Conservation (phyloP, 257 asterid species). For the Jacaranda mimosifolia region DNA sequence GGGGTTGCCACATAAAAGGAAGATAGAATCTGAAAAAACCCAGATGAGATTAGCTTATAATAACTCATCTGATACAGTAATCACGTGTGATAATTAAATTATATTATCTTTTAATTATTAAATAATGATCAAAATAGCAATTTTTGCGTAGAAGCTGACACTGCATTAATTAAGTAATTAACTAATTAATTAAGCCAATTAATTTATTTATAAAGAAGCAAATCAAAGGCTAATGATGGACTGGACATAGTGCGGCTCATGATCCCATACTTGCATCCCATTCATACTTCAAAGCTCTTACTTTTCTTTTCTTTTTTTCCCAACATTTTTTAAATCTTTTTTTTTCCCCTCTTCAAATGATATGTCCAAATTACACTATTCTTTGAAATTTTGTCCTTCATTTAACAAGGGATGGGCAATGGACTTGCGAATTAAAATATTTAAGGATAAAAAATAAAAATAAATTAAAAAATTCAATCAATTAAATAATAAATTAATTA, state of each 20-base stretch:
- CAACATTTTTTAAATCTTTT: neutral
- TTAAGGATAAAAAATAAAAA: too few relatives aligned
- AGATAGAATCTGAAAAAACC: neutral
- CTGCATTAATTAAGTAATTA: slow-evolving; percentile 11
- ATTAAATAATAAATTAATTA: too few relatives aligned
- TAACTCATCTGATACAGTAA: neutral
- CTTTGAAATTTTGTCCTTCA: too few relatives aligned
- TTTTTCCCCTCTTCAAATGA: too few relatives aligned
- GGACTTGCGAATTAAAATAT: too few relatives aligned
- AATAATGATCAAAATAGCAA: slow-evolving; percentile 1
- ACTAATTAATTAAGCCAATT: neutral
- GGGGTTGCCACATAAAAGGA: too few relatives aligned
- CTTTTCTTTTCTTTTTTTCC: neutral
- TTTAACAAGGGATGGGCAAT: too few relatives aligned
- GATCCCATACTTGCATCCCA: slow-evolving; percentile 47
- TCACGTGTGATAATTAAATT: slow-evolving; percentile 28
- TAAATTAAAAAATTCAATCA: too few relatives aligned
- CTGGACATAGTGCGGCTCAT: slow-evolving; percentile 32
- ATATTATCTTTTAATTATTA: slow-evolving; percentile 31
- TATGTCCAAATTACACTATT: too few relatives aligned
- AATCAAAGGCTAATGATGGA: slow-evolving; percentile 42
- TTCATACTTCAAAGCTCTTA: neutral
- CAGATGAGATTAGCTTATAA: neutral
- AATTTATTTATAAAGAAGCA: neutral
- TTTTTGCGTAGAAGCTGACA: neutral